Percentiles rank a stretch among this genome's conserved stretches.
Evolutionary conservation across 192 early-diverging fungal genomes (phyloP).

Genomic region (Coemansia sp.): DNA sequence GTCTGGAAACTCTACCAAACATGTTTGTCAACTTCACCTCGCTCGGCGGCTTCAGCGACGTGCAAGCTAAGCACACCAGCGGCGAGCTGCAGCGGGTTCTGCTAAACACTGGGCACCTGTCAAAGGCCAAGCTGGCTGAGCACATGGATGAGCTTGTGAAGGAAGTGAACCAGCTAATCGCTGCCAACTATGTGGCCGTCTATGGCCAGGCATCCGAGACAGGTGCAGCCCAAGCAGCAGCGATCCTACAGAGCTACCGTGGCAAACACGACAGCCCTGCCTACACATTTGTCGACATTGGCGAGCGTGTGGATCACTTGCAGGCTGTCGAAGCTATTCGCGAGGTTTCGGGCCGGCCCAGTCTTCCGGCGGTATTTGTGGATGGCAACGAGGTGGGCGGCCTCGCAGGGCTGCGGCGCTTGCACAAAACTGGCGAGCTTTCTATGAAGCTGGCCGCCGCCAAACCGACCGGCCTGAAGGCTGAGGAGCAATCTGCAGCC

Average conservation of each 20-base stretch:
- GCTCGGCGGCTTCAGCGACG: not conserved
- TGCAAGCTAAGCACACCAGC: constrained; percentile 3
- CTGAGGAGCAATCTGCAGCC: not conserved
- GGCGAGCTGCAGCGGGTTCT: not conserved
- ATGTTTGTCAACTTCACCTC: not conserved
- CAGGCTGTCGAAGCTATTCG: not conserved
- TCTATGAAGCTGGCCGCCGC: not conserved
- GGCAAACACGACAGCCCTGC: not conserved
- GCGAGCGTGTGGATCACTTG: not conserved
- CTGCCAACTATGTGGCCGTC: not conserved
- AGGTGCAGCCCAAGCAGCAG: not conserved
- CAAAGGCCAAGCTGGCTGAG: not conserved
- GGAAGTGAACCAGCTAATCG: not conserved
- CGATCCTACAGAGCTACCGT: not conserved
- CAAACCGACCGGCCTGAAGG: not conserved
- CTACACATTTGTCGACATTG: not conserved
- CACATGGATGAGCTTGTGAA: not conserved
- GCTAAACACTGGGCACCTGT: not conserved
- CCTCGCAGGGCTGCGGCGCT: not conserved
- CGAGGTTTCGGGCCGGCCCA: not conserved
- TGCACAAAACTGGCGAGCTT: constrained; percentile 1
- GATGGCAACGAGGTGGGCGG: constrained; percentile 1
- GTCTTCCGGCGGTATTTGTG: not conserved
- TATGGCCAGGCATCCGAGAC: not conserved
- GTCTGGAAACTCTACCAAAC: not conserved